Conservation (phyloP, 345 rosid species). For the Eucalyptus cladocalyx region DNA sequence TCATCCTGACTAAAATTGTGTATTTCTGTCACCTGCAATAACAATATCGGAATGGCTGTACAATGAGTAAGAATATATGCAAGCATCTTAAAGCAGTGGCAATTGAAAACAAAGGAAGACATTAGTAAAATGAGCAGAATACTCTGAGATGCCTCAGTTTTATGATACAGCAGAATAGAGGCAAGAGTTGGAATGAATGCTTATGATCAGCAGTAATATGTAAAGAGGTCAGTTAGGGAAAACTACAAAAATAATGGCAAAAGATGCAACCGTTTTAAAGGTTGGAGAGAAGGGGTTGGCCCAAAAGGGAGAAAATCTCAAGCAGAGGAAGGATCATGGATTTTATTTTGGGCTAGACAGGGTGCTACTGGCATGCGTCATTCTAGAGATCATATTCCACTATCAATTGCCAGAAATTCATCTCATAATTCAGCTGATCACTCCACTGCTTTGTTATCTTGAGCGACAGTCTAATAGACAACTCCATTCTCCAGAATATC, state of each 20-base stretch:
- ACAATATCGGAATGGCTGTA: neutral
- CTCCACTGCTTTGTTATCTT: neutral
- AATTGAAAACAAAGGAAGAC: neutral
- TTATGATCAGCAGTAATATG: neutral
- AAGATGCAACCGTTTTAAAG: neutral
- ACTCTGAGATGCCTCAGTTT: neutral
- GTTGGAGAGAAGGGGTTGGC: neutral
- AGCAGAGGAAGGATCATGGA: neutral
- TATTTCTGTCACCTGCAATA: slow-evolving; percentile 69
- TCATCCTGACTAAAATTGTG: slow-evolving; percentile 88
- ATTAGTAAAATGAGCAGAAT: neutral
- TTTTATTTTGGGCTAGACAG: neutral
- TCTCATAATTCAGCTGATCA: neutral
- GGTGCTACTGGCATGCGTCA: neutral
- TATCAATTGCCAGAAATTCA: neutral
- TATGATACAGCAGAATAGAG: neutral
- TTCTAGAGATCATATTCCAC: neutral
- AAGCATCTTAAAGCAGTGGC: neutral
- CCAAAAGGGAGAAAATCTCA: neutral
- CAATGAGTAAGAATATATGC: neutral
- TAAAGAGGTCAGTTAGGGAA: neutral
- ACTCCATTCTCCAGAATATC: neutral
- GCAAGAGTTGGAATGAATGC: neutral
- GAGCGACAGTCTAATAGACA: neutral
- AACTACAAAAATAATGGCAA: neutral